phyloP scores from a whole-genome alignment of 2,329 filamentous ascomycete genomes.

The Pseudovirgaria hyperparasitica region DNA sequence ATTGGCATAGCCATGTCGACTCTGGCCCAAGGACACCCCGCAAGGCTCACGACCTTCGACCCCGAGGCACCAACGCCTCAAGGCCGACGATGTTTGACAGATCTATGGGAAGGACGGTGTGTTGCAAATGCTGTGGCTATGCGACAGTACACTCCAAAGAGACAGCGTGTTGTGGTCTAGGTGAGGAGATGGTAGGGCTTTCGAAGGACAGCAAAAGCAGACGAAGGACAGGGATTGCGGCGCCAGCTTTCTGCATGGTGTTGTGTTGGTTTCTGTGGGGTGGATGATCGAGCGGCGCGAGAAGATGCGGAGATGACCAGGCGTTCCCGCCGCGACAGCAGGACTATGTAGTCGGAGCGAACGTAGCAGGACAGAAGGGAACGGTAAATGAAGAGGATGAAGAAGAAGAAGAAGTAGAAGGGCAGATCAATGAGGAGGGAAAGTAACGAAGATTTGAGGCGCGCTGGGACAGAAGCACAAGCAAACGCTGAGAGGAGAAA shows the following conservation, averaged over 20 bases:
- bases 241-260: no score
- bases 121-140: no score
- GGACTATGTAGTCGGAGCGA: background rate
- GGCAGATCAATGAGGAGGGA: slow-evolving; percentile 2
- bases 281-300: background rate
- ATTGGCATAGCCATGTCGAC: no score
- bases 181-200: background rate
- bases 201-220: background rate
- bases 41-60: no score
- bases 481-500: background rate
- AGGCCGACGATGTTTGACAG: no score
- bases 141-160: no score
- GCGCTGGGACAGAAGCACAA: slow-evolving; percentile 1
- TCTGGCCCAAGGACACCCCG: no score
- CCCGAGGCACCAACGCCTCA: no score
- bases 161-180: background rate
- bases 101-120: no score
- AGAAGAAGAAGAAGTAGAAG: slow-evolving; percentile 3
- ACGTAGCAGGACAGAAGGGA: slow-evolving; percentile 1
- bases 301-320: background rate
- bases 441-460: slow-evolving; percentile 1
- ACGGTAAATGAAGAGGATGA: slow-evolving; percentile 1
- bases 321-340: slow-evolving; percentile 1
- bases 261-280: no score
- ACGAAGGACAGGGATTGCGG: no score